Evolutionary conservation across 2,329 filamentous ascomycete species (phyloP), one percentile per base, ranked within the genome.

Genomic region (Epichloe gansuensis): DNA sequence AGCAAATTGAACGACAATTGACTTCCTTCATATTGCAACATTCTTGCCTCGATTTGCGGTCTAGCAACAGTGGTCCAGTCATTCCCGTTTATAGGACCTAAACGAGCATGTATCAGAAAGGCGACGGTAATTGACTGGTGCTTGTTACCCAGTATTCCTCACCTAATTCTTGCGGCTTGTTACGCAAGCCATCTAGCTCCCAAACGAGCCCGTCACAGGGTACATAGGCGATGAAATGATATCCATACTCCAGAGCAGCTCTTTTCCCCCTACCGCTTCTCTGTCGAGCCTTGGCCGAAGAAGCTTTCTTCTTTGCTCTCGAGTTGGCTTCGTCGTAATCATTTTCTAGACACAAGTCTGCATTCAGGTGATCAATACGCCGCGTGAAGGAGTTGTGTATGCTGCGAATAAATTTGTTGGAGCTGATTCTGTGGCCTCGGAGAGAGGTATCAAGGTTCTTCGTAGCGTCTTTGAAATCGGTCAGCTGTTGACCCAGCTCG

Each of bases 191-290:
- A 66, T 97, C 91, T 5, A 97, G 80, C 64, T 90, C 87, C 89
- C 89, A 96, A 13, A 95, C 78, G 52, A 80, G 73, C 2, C 80
- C 82, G n/a, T 77, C 74, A 13, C 82, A 77, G 2, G 88, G 87
- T 34, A 96, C 82, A 62, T 91, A 95, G 6, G 89, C 90, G 56
- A 95, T 85, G 66, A 93, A 97, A 63, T 97, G 91, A 62, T 85
- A 93, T 0, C 80, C 82, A 12, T 78, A 75, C n/a, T 87, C 78
- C 0, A 74, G 68, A 6, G 76, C 70, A 4, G 68, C 70, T 47
- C 72, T 72, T 36, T 67, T 68, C 23, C 49, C 57, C 13, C 63
- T 72, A 41, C 64, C 71, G 52, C 58, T 13, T 27, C 43, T 13
- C 39, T 27, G 25, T n/a, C 47, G 51, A 21, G n/a, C 65, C 54